phyloP scores from a whole-genome alignment of 345 rosid species.

The Citrus maxima region DNA sequence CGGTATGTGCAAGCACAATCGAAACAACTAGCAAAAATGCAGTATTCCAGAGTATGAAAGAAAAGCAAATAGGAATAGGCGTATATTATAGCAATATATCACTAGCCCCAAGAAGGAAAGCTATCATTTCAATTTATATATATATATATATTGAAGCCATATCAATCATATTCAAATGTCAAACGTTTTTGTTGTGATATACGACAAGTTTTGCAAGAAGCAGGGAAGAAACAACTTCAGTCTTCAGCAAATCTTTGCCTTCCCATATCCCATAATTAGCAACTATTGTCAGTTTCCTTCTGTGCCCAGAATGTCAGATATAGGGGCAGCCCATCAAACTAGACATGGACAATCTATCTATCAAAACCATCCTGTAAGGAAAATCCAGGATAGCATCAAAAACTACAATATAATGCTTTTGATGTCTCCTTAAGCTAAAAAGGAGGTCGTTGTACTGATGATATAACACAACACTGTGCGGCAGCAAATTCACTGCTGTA shows the following conservation, averaged over 20 bases:
- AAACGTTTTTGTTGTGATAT: neutral
- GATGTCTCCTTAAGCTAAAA: neutral
- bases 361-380: neutral
- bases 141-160: neutral
- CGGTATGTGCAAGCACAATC: neutral
- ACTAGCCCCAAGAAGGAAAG: neutral
- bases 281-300: neutral
- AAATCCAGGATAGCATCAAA: neutral
- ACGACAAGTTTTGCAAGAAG: no score
- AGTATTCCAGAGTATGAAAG: neutral
- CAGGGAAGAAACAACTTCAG: neutral
- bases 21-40: neutral
- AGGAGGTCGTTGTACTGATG: neutral
- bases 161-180: neutral
- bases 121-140: neutral
- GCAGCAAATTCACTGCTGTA: neutral
- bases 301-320: neutral
- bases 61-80: neutral
- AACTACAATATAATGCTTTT: neutral
- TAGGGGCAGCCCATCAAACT: neutral
- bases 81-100: neutral
- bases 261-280: neutral
- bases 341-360: conserved; percentile 8
- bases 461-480: neutral
- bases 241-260: neutral